phyloP scores from a whole-genome alignment of 805 yeast genomes.

The Middelhovenomyces tepae region DNA sequence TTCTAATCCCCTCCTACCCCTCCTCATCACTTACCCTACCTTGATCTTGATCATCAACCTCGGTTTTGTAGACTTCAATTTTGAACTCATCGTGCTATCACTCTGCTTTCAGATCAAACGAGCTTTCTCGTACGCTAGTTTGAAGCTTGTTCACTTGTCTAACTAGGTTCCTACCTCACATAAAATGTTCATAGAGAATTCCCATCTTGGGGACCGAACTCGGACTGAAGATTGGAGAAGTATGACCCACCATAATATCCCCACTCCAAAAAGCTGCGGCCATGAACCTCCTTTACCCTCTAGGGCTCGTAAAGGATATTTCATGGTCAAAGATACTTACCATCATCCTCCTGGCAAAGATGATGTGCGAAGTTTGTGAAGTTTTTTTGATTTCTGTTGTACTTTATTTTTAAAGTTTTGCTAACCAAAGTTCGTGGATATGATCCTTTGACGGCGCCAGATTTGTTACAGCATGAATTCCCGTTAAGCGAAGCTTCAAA shows the following conservation, averaged over 20 bases:
- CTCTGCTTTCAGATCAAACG: no score
- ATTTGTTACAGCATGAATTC: constrained; percentile 76
- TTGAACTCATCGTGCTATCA: no score
- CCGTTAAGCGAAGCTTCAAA: constrained; percentile 56
- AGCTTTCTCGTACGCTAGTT: no score
- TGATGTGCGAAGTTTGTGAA: background rate
- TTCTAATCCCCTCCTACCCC: no score
- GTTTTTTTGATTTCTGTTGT: constrained; percentile 1
- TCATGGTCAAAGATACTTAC: constrained; percentile 1
- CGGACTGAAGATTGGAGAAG: constrained; percentile 66
- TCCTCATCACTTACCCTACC: no score
- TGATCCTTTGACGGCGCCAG: constrained; percentile 95
- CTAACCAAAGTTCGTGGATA: constrained; percentile 53
- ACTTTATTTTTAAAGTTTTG: constrained; percentile 10
- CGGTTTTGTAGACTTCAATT: no score
- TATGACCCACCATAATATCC: constrained; percentile 12
- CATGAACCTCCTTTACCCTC: no score
- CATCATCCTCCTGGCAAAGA: background rate
- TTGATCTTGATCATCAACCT: no score
- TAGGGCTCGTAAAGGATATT: no score
- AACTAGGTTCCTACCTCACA: no score
- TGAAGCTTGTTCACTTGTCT: no score
- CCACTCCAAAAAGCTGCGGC: background rate
- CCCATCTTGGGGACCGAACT: constrained; percentile 72
- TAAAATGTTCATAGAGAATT: constrained; percentile 88